Conservation (phyloP, 2,329 filamentous ascomycete species). For the Dactylellina cionopaga region DNA sequence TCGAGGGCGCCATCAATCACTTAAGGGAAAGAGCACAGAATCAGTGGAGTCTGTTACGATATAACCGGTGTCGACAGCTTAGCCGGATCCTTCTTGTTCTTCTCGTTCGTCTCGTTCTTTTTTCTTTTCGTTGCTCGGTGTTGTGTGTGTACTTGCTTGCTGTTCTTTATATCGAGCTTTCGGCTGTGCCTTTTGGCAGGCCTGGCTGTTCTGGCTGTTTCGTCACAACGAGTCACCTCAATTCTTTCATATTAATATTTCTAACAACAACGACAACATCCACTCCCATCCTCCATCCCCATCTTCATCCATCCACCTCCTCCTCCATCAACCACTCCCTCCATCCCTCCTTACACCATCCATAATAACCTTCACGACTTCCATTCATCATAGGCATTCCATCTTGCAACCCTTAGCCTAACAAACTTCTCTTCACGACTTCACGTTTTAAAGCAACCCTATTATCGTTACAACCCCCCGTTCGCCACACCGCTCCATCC, state of each 20-base stretch:
- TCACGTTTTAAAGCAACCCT: conserved; percentile 23
- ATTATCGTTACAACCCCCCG: conserved; percentile 25
- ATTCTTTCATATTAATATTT: conserved; percentile 38
- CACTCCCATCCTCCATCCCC: conserved; percentile 22
- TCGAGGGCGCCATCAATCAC: not conserved
- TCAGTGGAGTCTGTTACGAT: conserved; percentile 1
- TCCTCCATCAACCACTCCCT: conserved; percentile 2
- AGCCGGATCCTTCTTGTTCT: conserved; percentile 35
- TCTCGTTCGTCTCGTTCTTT: not conserved
- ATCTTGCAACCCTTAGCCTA: not conserved
- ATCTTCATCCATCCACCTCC: not conserved
- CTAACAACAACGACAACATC: conserved; percentile 33
- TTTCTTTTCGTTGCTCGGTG: conserved; percentile 20
- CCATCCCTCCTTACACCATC: not conserved
- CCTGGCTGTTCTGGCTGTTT: conserved; percentile 29
- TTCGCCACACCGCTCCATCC: conserved; percentile 51
- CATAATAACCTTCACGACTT: not conserved
- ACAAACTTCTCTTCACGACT: conserved; percentile 3
- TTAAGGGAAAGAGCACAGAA: not conserved
- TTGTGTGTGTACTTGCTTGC: conserved; percentile 24
- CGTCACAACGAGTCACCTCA: conserved; percentile 52
- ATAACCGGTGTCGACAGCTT: conserved; percentile 13
- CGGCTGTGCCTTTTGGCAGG: conserved; percentile 28
- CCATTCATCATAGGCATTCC: not conserved
- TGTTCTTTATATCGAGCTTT: conserved; percentile 24